Evolutionary conservation across 2,329 filamentous ascomycete genomes (phyloP).

Genomic region (Sclerotiophoma versabilis): DNA sequence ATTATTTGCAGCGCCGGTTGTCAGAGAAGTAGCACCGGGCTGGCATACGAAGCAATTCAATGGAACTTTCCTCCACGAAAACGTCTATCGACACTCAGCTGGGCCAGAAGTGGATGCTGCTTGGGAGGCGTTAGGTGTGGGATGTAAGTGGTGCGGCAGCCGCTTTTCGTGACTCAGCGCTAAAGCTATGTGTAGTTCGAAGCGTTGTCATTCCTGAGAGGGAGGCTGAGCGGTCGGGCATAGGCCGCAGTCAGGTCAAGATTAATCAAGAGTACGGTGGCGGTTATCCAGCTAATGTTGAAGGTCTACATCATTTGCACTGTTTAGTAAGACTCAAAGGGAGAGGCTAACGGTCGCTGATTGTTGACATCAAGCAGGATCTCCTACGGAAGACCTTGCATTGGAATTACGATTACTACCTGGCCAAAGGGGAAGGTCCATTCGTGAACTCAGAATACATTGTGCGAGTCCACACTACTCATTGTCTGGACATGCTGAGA

Average conservation of each 20-base stretch:
- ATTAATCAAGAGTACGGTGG: conserved; percentile 63
- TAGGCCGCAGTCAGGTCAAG: conserved; percentile 64
- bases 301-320: conserved; percentile 65
- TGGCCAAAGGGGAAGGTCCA: conserved; percentile 56
- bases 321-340: conserved; percentile 56
- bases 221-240: conserved; percentile 59
- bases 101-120: conserved; percentile 64
- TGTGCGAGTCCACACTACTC: conserved; percentile 62
- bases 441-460: conserved; percentile 65
- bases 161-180: not conserved
- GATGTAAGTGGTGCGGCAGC: conserved; percentile 51
- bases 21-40: conserved; percentile 51
- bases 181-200: conserved; percentile 26
- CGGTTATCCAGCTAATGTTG: conserved; percentile 65
- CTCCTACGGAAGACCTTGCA: conserved; percentile 65
- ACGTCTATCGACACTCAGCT: conserved; percentile 59
- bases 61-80: conserved; percentile 63
- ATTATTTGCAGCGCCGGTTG: conserved; percentile 37
- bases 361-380: conserved; percentile 53
- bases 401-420: conserved; percentile 68
- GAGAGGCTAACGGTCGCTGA: not conserved
- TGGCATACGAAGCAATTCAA: conserved; percentile 60
- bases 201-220: conserved; percentile 58
- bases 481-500: conserved; percentile 68
- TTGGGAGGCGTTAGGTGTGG: conserved; percentile 61